Evolutionary conservation across 257 asterid species (phyloP).

Genomic region (Prunella vulgaris): DNA sequence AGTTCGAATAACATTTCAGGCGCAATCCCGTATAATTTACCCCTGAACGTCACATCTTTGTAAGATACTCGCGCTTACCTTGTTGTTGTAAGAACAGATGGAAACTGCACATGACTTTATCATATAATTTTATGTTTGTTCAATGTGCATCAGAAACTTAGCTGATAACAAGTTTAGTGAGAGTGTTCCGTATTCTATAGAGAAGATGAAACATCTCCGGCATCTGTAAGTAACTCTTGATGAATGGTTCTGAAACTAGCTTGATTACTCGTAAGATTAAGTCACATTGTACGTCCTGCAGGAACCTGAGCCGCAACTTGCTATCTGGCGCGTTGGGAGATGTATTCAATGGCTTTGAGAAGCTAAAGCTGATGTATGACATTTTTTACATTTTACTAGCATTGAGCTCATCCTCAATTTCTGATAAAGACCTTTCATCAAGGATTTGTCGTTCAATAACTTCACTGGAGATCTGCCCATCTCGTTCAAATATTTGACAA

Average conservation of each 20-base stretch:
- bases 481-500: conserved; percentile 56
- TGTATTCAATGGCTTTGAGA: conserved; percentile 59
- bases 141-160: conserved; percentile 55
- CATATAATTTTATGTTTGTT: background rate
- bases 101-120: conserved; percentile 5
- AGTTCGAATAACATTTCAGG: conserved; percentile 69
- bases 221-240: conserved; percentile 56
- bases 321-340: conserved; percentile 71
- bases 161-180: conserved; percentile 59
- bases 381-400: background rate
- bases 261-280: background rate
- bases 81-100: too few relatives aligned
- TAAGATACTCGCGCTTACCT: conserved; percentile 39
- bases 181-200: conserved; percentile 61
- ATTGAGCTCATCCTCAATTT: background rate
- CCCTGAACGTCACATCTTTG: conserved; percentile 65
- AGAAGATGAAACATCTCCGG: conserved; percentile 57
- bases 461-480: conserved; percentile 85
- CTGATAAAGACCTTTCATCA: conserved; percentile 28
- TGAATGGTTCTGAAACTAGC: background rate
- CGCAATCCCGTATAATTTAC: conserved; percentile 61
- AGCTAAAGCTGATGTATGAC: conserved; percentile 61
- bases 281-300: conserved; percentile 24
- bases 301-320: conserved; percentile 77
- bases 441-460: conserved; percentile 84